Percentiles rank a stretch among this genome's conserved stretches.
Evolutionary conservation across 345 rosid species (phyloP).

Genomic region (Physaria fendleri): DNA sequence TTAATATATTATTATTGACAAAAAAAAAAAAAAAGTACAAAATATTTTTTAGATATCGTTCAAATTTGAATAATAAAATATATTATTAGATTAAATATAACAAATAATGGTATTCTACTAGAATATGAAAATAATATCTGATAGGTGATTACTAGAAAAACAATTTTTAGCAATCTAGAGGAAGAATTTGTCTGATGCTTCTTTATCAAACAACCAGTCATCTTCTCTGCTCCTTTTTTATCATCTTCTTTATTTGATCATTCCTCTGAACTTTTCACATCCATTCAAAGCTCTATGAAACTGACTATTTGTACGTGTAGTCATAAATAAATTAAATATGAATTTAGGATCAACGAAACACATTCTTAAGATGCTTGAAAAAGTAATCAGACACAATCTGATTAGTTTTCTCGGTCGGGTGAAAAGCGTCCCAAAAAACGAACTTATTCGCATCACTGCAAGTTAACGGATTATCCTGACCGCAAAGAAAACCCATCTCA

Average conservation of each 20-base stretch:
- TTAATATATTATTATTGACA: too few species aligned
- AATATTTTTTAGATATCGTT: too few species aligned
- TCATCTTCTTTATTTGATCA: background rate
- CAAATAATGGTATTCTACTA: background rate
- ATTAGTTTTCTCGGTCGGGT: conserved; percentile 29
- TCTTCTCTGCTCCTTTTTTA: background rate
- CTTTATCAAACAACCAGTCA: background rate
- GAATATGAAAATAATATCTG: background rate
- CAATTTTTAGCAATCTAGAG: background rate
- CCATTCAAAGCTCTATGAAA: background rate
- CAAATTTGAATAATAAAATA: too few species aligned
- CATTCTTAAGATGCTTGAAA: conserved; percentile 18
- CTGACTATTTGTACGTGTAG: background rate
- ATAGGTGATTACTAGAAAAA: background rate
- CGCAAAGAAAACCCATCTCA: conserved; percentile 63
- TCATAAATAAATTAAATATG: background rate
- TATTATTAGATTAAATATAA: too few species aligned
- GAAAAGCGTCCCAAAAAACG: conserved; percentile 44
- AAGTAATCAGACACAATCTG: conserved; percentile 29
- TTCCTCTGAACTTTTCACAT: background rate
- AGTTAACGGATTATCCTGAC: conserved; percentile 28
- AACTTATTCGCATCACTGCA: conserved; percentile 55
- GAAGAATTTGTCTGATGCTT: conserved; percentile 1
- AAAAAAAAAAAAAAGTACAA: too few species aligned
- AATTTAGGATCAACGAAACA: conserved; percentile 13